phyloP scores from a whole-genome alignment of 148 eudicot species.

The Salicornia ramosissima region DNA sequence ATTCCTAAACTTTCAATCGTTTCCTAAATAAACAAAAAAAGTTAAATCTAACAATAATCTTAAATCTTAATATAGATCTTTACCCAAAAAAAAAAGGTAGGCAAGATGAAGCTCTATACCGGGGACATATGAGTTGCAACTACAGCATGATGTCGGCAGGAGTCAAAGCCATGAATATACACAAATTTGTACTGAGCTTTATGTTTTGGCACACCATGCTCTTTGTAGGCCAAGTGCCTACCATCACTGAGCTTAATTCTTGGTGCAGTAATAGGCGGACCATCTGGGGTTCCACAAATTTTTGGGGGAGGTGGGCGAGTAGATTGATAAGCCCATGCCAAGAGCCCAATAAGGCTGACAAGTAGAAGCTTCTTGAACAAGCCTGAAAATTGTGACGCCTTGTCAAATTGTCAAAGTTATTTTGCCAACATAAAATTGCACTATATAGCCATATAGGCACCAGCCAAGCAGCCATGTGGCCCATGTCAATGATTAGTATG shows the following conservation, averaged over 20 bases:
- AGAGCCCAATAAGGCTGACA: constrained; percentile 51
- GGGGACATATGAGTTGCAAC: constrained; percentile 45
- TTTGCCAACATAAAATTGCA: neutral
- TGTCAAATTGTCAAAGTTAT: neutral
- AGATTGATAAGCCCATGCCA: constrained; percentile 81
- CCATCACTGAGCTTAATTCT: constrained; percentile 81
- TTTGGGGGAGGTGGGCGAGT: constrained; percentile 68
- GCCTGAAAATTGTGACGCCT: constrained; percentile 34
- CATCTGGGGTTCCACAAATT: constrained; percentile 70
- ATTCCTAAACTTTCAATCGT: constrained; percentile 43
- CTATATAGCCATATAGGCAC: too few species aligned
- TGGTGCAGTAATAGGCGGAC: constrained; percentile 72
- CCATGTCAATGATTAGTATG: too few species aligned
- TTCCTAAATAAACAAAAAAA: constrained; percentile 30
- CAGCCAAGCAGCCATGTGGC: too few species aligned
- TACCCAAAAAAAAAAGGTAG: neutral
- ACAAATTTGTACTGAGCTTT: constrained; percentile 64
- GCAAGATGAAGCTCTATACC: constrained; percentile 28
- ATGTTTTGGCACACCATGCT: constrained; percentile 70
- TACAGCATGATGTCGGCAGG: constrained; percentile 53
- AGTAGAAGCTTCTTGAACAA: constrained; percentile 50
- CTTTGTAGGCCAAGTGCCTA: constrained; percentile 79
- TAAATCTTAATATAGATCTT: neutral
- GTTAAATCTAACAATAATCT: neutral
- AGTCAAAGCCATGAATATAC: constrained; percentile 64